Base-by-base conservation (phyloP, 1,284 basidiomycete genomes). In the Testicularia cyperi region DNA sequence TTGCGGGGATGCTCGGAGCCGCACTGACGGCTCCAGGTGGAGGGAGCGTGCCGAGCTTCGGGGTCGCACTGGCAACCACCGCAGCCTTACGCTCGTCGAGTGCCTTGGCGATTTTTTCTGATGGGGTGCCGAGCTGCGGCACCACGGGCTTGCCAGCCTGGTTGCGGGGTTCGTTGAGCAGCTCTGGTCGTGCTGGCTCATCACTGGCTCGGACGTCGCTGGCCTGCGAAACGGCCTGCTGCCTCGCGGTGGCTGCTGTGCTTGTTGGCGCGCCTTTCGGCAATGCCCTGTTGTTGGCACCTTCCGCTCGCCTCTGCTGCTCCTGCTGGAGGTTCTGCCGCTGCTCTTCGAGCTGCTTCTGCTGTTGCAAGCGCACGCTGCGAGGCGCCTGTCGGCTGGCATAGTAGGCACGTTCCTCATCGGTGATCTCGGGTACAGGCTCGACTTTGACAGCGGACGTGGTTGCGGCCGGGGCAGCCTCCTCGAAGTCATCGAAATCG, bases 361-460 rank as follows among this genome's bases (percentile, higher is more conserved):
- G 48, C 18, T 47, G 47, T 21, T 57, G 57, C 34, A 63, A 16
- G 5, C 65, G 58, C 3, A 63, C 55, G 32, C 55, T 63, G 18
- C 60, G 55, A 22, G 65, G 65, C 10, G 65, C 55, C 26, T 65
- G 55, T 33, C 57, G 47, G 28, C 52, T 61, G 16, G 49, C 63
- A 22, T 63, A 66, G 30, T 36, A 54, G 40, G 64, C 54, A 9
- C 46, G 36, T 18, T 66, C 64, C 23, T 63, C 64, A 33, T 66
- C 58, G 3, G 60, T 63, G 3, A 66, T 41, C n/a, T 60, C 48
- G 14, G 57, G 63, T 13, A 62, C 54, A 7, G 54, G 43, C 10
- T 60, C 44, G 30, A 54, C 38, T 39, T 56, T 48, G 53, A 48
- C 19, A 4, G 45, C 27, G 0, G 39, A 55, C 6, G 48, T 55